Conservation (phyloP, 495 filamentous ascomycete genomes). For the Neurospora africana region DNA sequence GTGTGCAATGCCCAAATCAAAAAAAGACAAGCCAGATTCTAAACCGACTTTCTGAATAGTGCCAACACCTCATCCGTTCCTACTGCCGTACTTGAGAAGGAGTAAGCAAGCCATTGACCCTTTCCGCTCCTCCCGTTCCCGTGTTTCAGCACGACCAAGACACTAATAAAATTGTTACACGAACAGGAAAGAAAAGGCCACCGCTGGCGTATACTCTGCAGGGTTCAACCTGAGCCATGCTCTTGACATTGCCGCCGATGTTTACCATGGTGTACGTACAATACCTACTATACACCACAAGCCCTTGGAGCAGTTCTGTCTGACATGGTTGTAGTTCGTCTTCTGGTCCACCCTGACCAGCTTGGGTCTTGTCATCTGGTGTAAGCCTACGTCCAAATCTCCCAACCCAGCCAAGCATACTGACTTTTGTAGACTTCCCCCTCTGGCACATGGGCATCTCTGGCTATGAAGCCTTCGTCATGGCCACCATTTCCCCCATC, state of each 20-base stretch:
- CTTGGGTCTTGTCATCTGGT: slow-evolving; percentile 84
- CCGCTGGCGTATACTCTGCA: slow-evolving; percentile 56
- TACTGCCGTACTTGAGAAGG: slow-evolving; percentile 76
- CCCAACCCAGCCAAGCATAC: slow-evolving; percentile 3
- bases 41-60: slow-evolving; percentile 19
- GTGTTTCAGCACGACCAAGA: not conserved
- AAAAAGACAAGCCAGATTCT: slow-evolving; percentile 35
- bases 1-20: slow-evolving; percentile 25
- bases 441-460: slow-evolving; percentile 99
- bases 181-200: slow-evolving; percentile 71
- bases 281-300: not conserved
- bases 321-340: slow-evolving; percentile 52
- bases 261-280: slow-evolving; percentile 76
- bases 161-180: slow-evolving; percentile 9
- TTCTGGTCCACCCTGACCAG: slow-evolving; percentile 94
- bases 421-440: slow-evolving; percentile 64
- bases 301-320: not conserved
- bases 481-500: slow-evolving; percentile 72
- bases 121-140: not conserved
- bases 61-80: slow-evolving; percentile 50
- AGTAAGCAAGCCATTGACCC: slow-evolving; percentile 42
- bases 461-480: slow-evolving; percentile 83
- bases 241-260: slow-evolving; percentile 74
- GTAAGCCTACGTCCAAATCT: slow-evolving; percentile 40
- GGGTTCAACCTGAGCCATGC: slow-evolving; percentile 65